Base-by-base conservation (phyloP, 352 stramenopile species). In the Phytophthora foliorum region DNA sequence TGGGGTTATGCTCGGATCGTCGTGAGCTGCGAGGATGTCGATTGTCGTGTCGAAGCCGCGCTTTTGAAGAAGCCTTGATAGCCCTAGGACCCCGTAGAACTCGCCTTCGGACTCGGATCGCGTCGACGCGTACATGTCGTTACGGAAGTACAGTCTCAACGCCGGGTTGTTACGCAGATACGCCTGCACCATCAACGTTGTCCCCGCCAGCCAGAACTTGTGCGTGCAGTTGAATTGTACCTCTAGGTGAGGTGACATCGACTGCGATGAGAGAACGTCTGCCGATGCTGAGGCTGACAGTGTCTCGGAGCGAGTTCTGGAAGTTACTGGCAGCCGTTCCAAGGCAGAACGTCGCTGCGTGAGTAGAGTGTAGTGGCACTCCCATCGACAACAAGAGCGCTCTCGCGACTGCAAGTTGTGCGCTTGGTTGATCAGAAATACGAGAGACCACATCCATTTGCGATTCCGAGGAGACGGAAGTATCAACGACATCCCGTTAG, bases 61-160 rank as follows among this genome's bases (percentile, higher is more conserved):
- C 13, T 44, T 69, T 21, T 75, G 58, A 6, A 84, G 67, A 9
- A 91, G 48, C 9, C 66, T 65, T 2, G 70, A 67, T 0, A 93
- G 38, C 2, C 74, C 72, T 6, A 91, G 48, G 5, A 72, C 46
- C n/a, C 77, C 78, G 27, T 70, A 78, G 59, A 88, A 91, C 50
- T 93, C 82, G 2, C 72, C 69, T 31, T 78, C 65, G 0, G 70
- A 69, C 32, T 67, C 68, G 10, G 62, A 76, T 21, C 84, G 71
- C 0, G 84, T 92, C 9, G 84, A 92, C 22, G 82, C 75, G 63
- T 91, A 92, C 65, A 92, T 82, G 54, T 92, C 84, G 39, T 92
- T 92, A n/a, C 84, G 72, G 16, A 92, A 65, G 14, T 87, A 60
- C 21, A 92, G 61, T 7, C 50, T 38, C 8, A 91, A 14, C 3